These are phyloP conservation scores for Hericium erinaceus DNA, from an alignment of 768 basidiomycete species.

Conservation along the genomic window DNA sequence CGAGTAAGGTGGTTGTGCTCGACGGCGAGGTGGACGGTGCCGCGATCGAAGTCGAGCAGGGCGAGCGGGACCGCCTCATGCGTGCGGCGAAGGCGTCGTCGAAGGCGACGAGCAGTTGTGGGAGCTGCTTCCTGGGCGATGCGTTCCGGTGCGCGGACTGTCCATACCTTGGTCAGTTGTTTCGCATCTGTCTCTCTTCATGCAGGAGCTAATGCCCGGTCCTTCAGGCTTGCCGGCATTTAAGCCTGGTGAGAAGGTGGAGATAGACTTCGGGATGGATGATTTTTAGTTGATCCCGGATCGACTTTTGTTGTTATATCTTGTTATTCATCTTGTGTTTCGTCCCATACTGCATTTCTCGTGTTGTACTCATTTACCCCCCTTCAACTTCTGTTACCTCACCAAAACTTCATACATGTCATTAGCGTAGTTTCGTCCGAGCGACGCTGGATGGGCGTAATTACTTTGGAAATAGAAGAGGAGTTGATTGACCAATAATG, in stretches of 20 bases:
- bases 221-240: constrained; percentile 88
- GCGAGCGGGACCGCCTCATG: constrained; percentile 57
- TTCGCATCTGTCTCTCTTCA: constrained; percentile 1
- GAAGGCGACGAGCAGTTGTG: constrained; percentile 93
- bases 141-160: constrained; percentile 95
- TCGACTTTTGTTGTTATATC: neutral
- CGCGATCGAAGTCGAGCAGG: constrained; percentile 45
- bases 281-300: constrained; percentile 49
- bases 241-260: constrained; percentile 96
- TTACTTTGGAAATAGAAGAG: no score
- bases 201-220: neutral
- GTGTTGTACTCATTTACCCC: neutral
- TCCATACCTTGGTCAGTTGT: constrained; percentile 84
- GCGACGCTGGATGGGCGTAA: no score
- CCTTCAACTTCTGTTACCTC: neutral
- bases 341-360: neutral
- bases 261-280: constrained; percentile 83
- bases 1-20: constrained; percentile 52
- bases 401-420: no score
- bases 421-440: no score
- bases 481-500: no score
- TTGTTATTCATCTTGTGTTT: neutral
- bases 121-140: constrained; percentile 95
- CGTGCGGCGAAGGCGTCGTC: constrained; percentile 62
- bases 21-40: constrained; percentile 54